phyloP scores from a whole-genome alignment of 345 rosid species.

The Boechera stricta region DNA sequence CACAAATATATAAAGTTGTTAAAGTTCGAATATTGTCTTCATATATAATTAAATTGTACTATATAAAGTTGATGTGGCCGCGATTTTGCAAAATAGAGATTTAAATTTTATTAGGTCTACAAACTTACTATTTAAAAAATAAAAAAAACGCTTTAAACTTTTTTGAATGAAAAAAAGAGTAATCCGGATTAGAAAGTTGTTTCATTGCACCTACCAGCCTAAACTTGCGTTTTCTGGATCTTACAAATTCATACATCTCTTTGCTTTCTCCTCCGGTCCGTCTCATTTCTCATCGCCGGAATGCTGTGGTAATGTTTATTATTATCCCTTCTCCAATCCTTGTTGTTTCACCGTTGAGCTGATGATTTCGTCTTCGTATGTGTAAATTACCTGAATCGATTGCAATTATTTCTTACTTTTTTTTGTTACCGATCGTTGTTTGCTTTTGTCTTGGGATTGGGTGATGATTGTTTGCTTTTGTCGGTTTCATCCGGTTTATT shows the following conservation, averaged over 20 bases:
- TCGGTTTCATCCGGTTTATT: slow-evolving; percentile 7
- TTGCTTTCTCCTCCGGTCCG: slow-evolving; percentile 31
- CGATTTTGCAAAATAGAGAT: too few species aligned
- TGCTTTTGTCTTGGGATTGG: background rate
- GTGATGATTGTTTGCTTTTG: slow-evolving; percentile 19
- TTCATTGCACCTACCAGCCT: too few species aligned
- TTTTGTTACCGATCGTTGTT: slow-evolving; percentile 19
- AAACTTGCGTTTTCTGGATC: too few species aligned
- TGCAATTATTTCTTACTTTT: background rate
- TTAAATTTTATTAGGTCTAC: too few species aligned
- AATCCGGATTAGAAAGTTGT: too few species aligned
- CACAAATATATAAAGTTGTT: too few species aligned
- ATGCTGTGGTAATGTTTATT: slow-evolving; percentile 36
- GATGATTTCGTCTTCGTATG: background rate
- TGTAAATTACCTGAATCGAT: slow-evolving; percentile 18
- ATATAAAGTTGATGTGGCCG: too few species aligned
- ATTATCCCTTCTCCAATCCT: slow-evolving; percentile 19
- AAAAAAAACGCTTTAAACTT: too few species aligned
- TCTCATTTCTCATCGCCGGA: slow-evolving; percentile 19
- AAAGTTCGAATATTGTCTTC: too few species aligned
- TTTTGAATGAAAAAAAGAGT: too few species aligned
- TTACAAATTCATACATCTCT: slow-evolving; percentile 28
- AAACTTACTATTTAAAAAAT: too few species aligned
- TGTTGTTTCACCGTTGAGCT: slow-evolving; percentile 11
- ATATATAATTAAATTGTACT: too few species aligned